phyloP scores from a whole-genome alignment of 2,329 filamentous ascomycete genomes.

The Cryphonectria radicalis region DNA sequence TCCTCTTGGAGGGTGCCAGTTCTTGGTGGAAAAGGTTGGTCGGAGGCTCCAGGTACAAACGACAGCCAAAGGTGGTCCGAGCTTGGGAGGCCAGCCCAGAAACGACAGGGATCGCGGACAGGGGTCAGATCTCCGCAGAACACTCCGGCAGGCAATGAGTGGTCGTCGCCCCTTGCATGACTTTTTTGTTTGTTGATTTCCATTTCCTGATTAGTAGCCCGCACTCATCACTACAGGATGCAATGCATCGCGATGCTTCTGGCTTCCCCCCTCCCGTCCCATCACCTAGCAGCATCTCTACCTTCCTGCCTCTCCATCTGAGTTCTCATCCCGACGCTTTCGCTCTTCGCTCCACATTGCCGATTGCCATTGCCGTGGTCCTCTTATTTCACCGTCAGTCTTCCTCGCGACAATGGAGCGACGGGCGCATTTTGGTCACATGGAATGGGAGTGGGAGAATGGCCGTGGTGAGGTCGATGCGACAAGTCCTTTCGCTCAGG shows the following conservation, averaged over 20 bases:
- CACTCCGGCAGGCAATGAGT: constrained; percentile 3
- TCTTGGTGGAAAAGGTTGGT: neutral
- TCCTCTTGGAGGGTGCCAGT: neutral
- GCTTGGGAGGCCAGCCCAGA: constrained; percentile 1
- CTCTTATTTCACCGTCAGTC: neutral
- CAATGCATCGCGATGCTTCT: neutral
- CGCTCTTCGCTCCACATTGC: neutral
- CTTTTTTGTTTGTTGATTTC: constrained; percentile 15
- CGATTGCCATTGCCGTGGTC: neutral
- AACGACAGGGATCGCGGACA: constrained; percentile 7
- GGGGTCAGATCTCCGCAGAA: neutral
- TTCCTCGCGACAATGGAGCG: constrained; percentile 49
- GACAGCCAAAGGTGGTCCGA: neutral
- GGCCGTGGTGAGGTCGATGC: constrained; percentile 58
- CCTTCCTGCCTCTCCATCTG: constrained; percentile 1
- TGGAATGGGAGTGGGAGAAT: constrained; percentile 70
- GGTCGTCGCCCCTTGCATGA: constrained; percentile 11
- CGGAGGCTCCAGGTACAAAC: constrained; percentile 7
- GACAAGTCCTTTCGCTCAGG: constrained; percentile 64
- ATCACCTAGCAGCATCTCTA: neutral
- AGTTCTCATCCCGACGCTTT: neutral
- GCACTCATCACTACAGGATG: neutral
- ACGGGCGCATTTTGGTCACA: constrained; percentile 62
- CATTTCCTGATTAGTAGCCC: neutral
- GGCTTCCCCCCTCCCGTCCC: neutral